These are phyloP conservation scores for Penicillium samsonianum DNA, from an alignment of 495 filamentous ascomycete genomes.

Conservation along the genomic window DNA sequence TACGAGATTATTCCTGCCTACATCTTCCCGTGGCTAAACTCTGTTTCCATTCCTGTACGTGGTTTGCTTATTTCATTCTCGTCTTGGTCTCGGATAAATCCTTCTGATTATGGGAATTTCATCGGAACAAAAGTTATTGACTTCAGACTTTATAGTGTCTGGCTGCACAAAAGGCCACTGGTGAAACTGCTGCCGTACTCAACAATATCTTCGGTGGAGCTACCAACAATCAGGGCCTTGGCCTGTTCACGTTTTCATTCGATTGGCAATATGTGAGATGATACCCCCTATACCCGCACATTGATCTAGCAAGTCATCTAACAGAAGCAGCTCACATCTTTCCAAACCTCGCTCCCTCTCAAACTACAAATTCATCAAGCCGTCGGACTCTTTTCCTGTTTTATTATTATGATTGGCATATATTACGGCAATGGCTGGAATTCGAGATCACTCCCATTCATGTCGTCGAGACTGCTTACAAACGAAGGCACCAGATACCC, in stretches of 20 bases:
- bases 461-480: slow-evolving; percentile 27
- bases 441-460: slow-evolving; percentile 31
- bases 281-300: no score
- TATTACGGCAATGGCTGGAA: slow-evolving; percentile 35
- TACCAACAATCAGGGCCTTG: slow-evolving; percentile 51
- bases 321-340: slow-evolving; percentile 32
- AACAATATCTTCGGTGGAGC: slow-evolving; percentile 57
- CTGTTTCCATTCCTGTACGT: slow-evolving; percentile 52
- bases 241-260: slow-evolving; percentile 49
- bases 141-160: slow-evolving; percentile 41
- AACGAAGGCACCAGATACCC: slow-evolving; percentile 29
- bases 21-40: slow-evolving; percentile 54
- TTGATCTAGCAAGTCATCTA: slow-evolving; percentile 6
- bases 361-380: slow-evolving; percentile 25
- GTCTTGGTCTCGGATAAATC: background rate
- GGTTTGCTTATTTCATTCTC: no score
- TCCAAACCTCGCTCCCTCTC: slow-evolving; percentile 38
- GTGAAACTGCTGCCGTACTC: slow-evolving; percentile 31
- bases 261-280: slow-evolving; percentile 59
- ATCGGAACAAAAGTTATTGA: background rate
- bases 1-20: slow-evolving; percentile 61
- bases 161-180: slow-evolving; percentile 36
- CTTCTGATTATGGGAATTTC: background rate
- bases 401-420: slow-evolving; percentile 27
- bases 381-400: slow-evolving; percentile 20